These are phyloP conservation scores for Fusarium paranaense DNA, from an alignment of 2,329 filamentous ascomycete species.

Conservation along the genomic window DNA sequence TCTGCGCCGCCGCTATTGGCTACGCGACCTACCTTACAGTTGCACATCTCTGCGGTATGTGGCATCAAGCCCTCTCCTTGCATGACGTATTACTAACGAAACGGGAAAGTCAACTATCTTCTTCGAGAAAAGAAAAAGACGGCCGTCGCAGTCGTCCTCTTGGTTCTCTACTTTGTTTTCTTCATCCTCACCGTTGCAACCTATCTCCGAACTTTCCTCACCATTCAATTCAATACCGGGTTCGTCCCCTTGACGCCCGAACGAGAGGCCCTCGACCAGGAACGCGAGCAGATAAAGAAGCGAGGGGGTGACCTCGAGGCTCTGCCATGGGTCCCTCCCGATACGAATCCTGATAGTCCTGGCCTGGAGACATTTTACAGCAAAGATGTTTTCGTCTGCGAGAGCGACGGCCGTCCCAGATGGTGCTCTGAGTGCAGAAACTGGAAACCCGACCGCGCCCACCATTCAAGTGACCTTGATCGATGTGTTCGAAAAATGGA, in stretches of 20 bases:
- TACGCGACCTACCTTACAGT: conserved; percentile 80
- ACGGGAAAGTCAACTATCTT: conserved; percentile 72
- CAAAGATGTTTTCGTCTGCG: conserved; percentile 86
- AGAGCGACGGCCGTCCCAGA: conserved; percentile 82
- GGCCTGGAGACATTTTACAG: conserved; percentile 83
- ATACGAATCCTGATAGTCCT: conserved; percentile 68
- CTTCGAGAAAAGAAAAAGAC: conserved; percentile 60
- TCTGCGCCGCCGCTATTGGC: conserved; percentile 74
- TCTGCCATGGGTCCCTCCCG: conserved; percentile 52
- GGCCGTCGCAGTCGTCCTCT: conserved; percentile 74
- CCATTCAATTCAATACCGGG: conserved; percentile 78
- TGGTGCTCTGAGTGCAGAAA: conserved; percentile 88
- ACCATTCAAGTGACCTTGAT: conserved; percentile 86
- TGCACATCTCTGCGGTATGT: conserved; percentile 75
- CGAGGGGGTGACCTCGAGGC: conserved; percentile 45
- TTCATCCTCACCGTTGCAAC: conserved; percentile 73
- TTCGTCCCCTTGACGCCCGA: conserved; percentile 70
- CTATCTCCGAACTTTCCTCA: conserved; percentile 78
- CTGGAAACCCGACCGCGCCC: conserved; percentile 89
- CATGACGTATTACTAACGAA: conserved; percentile 6
- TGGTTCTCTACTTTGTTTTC: conserved; percentile 79
- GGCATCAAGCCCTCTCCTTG: not conserved
- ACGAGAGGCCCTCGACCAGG: conserved; percentile 50
- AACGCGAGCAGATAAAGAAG: conserved; percentile 33
- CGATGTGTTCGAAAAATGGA: conserved; percentile 93